Base-by-base conservation (phyloP, 1,139 yeast genomes). In the Taphrina confusa region DNA sequence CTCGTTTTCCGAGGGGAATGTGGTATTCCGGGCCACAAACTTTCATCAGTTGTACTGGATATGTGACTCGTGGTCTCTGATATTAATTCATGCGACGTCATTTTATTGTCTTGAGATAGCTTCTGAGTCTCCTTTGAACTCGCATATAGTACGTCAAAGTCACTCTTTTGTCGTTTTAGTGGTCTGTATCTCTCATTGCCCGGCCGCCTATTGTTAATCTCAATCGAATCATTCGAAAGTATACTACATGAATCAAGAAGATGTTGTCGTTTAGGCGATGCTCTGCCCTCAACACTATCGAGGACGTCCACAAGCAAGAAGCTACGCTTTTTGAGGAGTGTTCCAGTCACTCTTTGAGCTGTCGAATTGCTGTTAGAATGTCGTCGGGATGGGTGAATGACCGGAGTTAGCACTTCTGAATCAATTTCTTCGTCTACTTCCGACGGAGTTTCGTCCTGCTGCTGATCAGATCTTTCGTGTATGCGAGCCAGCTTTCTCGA, bases 271-370 rank as follows among this genome's bases (percentile, higher is more conserved):
- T 54, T 54, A 14, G 22, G 20, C 6, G 57, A 22, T 11, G 42
- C 50, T 3, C 58, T 20, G 4, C 58, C 58, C 40, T 54, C 58
- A 4, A 54, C 44, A 20, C 33, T 37, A 28, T 54, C 51, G 22
- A 54, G 31, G 18, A 54, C 51, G 22, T 54, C 58, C 9, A 46
- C 51, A 6, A 54, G 44, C 6, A 54, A 45, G 14, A 44, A 31
- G 25, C 58, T 54, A 20, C 58, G 50, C 49, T 54, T 54, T 14
- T 47, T 47, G 11, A 16, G 11, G 20, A 47, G 42, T 9, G 36
- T 30, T 4, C 16, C 14, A 6, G 23, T 18, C n/a, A n/a, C n/a
- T n/a, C n/a, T n/a, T n/a, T n/a, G n/a, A n/a, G n/a, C n/a, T n/a
- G n/a, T n/a, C n/a, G n/a, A n/a, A n/a, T n/a, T n/a, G n/a, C n/a